Base-by-base conservation (phyloP, 2,329 filamentous ascomycete species). In the Diaporthe amygdali region DNA sequence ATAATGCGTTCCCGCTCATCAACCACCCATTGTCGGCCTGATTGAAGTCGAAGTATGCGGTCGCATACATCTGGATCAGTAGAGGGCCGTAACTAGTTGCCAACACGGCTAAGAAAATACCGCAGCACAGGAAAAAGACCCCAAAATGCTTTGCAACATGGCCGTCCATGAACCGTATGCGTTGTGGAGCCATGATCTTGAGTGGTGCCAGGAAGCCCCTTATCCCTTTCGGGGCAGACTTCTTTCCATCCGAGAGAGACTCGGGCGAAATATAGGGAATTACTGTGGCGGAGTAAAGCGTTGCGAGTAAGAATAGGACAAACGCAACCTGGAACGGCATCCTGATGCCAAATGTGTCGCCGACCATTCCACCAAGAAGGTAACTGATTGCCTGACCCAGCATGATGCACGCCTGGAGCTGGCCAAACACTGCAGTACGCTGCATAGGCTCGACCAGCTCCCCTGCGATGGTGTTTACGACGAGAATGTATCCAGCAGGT, bases 401-500 rank as follows among this genome's bases (percentile, higher is more conserved):
- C 86, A 93, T 92, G 69, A 92, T 88, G 68, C 85, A 87, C 0
- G 92, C 92, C 74, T 92, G 90, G 0, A 94, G 81, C 74, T 87
- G 84, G 0, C 92, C 92, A 71, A 94, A 88, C 0, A 91, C 87
- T 0, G 85, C 89, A 0, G 92, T 94, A 3, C 92, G 84, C 68
- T 88, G 83, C 25, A 85, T 81, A 0, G 90, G 87, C 47, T 87
- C 83, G 0, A 92, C 88, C 2, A 92, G 82, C 77, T 93, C 91
- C 2, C 91, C 88, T 0, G 91, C 90, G 54, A 92, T 90, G 15
- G 91, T 90, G 74, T 94, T 94, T 27, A 93, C 83, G 1, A 91
- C 87, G 5, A 94, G 84, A 10, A 93, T 86, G 76, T 93, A 94
- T 0, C 92, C 92, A 0, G 88, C 88, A 0, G 92, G 92, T 0